Conservation (phyloP, 148 eudicot species). For the Chenopodium album region DNA sequence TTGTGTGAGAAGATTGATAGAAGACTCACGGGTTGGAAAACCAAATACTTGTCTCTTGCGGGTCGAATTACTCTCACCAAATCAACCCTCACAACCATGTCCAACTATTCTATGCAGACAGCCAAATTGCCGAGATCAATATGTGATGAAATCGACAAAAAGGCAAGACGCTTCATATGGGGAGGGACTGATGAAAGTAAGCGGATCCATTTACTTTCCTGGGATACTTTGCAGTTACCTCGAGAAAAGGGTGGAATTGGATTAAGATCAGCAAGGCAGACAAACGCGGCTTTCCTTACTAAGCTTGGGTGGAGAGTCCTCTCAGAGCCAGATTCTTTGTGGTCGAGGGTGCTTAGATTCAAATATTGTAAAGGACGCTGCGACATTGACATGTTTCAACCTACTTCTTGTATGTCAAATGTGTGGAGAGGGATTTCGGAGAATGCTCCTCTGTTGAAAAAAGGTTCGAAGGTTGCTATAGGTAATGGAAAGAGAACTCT, state of each 20-base stretch:
- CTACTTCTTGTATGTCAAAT: neutral
- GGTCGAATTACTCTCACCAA: neutral
- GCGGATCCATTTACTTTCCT: too few relatives aligned
- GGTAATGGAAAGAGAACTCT: too few relatives aligned
- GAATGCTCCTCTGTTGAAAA: too few relatives aligned
- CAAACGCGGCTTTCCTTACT: too few relatives aligned
- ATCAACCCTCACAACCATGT: neutral
- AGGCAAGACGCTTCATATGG: neutral
- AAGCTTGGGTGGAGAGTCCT: too few relatives aligned
- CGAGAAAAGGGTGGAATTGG: too few relatives aligned
- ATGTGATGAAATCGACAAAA: too few relatives aligned
- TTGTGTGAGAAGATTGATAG: too few relatives aligned
- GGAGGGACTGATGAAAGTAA: neutral
- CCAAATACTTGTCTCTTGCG: neutral
- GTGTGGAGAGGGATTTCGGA: neutral
- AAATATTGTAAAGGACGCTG: neutral
- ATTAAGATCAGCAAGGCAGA: too few relatives aligned
- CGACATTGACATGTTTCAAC: neutral
- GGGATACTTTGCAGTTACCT: too few relatives aligned
- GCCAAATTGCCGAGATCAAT: neutral
- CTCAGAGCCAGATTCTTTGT: too few relatives aligned
- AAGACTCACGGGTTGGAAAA: neutral
- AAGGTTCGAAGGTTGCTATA: neutral
- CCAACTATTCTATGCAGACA: neutral
- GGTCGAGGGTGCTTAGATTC: rapidly evolving